Base-by-base conservation (phyloP, 495 filamentous ascomycete species). In the Hypoxylon lienhwacheense region DNA sequence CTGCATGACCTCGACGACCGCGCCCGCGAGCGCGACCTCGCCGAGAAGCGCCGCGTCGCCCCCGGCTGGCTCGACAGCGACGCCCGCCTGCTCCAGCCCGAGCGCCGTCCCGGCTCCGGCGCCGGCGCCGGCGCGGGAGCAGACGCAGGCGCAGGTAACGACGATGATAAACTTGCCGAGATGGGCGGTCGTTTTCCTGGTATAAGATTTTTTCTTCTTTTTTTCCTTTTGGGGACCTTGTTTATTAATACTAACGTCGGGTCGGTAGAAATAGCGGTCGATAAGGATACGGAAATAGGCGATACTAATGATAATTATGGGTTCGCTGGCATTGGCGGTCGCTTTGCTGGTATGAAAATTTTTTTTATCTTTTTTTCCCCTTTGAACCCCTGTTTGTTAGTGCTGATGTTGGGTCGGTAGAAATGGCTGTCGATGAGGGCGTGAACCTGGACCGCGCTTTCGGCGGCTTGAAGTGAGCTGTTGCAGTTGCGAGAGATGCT, bases 1-100 rank as follows among this genome's bases (percentile, higher is more conserved):
- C 72, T 97, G 39, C 71, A 70, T 39, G 79, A 77, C 6, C 87
- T 93, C 77, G 85, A 92, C 60, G 81, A 83, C 56, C 73, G 76
- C 2, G 85, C 92, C 51, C 70, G 71, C 34, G 83, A 88, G 40
- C 78, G 87, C 39, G 93, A 97, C 49, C 73, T 98, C 47, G 89
- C 89, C 25, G 93, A 97, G 80, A 96, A 96, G 78, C 70, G 93
- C 44, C 77, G 90, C 14, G 78, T 96, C 25, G 93, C 93, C 31
- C 93, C 93, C 11, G 93, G 93, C 1, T 98, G 92, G 88, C 71
- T 98, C 62, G 93, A 98, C 67, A 86, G 89, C 26, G 89, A 96
- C 20, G 85, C 88, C 66, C 81, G 88, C 61, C 72, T 98, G 46
- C 68, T 98, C 36, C 83, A 91, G 72, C 93, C 93, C 3, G 76